These are phyloP conservation scores for Solanum virginianum DNA, from an alignment of 257 asterid species.

Conservation along the genomic window DNA sequence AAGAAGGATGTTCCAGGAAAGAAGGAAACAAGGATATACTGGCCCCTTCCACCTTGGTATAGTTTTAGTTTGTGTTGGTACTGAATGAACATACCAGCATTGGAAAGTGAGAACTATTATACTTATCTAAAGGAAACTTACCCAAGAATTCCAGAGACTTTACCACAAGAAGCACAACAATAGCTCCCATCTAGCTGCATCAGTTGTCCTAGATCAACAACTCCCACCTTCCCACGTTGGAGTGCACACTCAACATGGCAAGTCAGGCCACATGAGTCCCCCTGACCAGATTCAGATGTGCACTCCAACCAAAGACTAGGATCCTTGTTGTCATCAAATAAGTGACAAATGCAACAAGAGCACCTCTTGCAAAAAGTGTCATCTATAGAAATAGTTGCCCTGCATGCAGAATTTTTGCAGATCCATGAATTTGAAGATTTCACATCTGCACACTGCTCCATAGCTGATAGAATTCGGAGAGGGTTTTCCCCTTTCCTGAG, in stretches of 20 bases:
- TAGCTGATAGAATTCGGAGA: conserved; percentile 40
- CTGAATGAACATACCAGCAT: not conserved
- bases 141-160: conserved; percentile 87
- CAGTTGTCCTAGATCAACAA: conserved; percentile 63
- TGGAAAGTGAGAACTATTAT: not conserved
- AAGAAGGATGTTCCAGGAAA: not conserved
- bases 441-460: conserved; percentile 38
- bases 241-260: conserved; percentile 85
- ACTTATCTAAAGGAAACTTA: conserved; percentile 13
- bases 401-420: conserved; percentile 73
- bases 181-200: conserved; percentile 89
- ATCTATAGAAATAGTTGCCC: conserved; percentile 56
- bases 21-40: not conserved
- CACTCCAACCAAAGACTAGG: conserved; percentile 91
- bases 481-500: conserved; percentile 59
- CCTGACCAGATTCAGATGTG: conserved; percentile 54
- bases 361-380: conserved; percentile 85
- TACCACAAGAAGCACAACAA: conserved; percentile 85
- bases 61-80: not conserved
- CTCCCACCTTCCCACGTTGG: conserved; percentile 71
- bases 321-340: conserved; percentile 85
- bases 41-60: not conserved
- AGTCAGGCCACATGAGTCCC: conserved; percentile 71
- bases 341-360: conserved; percentile 81
- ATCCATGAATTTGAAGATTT: conserved; percentile 45